phyloP scores from a whole-genome alignment of 768 basidiomycete species.

The Strobilomyces dryophilus region DNA sequence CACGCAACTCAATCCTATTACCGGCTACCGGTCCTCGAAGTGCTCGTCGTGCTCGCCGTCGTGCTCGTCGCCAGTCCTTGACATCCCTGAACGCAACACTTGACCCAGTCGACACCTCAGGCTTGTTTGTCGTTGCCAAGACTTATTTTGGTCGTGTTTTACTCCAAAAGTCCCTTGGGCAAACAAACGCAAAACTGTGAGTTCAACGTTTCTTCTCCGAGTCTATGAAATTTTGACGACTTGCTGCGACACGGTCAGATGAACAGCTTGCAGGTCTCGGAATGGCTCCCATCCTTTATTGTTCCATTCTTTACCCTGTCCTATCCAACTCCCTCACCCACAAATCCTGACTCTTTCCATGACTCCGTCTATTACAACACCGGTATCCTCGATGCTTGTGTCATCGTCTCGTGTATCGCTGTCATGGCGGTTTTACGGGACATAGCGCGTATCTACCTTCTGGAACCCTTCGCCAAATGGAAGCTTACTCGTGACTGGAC shows the following conservation, averaged over 20 bases:
- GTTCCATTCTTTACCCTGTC: slow-evolving; percentile 73
- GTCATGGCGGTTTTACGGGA: slow-evolving; percentile 88
- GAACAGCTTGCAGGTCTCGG: slow-evolving; percentile 32
- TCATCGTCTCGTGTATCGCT: slow-evolving; percentile 78
- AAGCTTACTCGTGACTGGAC: slow-evolving; percentile 58
- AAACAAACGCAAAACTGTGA: slow-evolving; percentile 31
- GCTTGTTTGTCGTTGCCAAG: slow-evolving; percentile 8
- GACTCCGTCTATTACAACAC: slow-evolving; percentile 65
- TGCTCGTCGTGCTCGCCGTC: slow-evolving; percentile 1
- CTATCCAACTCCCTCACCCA: slow-evolving; percentile 56
- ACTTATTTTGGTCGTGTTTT: slow-evolving; percentile 26
- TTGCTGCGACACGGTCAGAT: slow-evolving; percentile 30
- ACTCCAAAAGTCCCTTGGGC: slow-evolving; percentile 25
- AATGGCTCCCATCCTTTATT: slow-evolving; percentile 51
- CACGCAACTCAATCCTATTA: slow-evolving; percentile 11
- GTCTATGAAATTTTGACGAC: slow-evolving; percentile 36
- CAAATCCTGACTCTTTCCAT: slow-evolving; percentile 66
- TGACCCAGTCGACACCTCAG: background rate
- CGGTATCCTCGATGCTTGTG: slow-evolving; percentile 73
- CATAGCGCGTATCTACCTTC: slow-evolving; percentile 61
- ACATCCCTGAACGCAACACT: slow-evolving; percentile 1
- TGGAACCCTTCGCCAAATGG: slow-evolving; percentile 80
- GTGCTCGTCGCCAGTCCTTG: slow-evolving; percentile 2
- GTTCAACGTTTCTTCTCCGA: slow-evolving; percentile 10
- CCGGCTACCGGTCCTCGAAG: background rate